These are phyloP conservation scores for Solanum tacnaense DNA, from an alignment of 257 asterid genomes.

Conservation along the genomic window DNA sequence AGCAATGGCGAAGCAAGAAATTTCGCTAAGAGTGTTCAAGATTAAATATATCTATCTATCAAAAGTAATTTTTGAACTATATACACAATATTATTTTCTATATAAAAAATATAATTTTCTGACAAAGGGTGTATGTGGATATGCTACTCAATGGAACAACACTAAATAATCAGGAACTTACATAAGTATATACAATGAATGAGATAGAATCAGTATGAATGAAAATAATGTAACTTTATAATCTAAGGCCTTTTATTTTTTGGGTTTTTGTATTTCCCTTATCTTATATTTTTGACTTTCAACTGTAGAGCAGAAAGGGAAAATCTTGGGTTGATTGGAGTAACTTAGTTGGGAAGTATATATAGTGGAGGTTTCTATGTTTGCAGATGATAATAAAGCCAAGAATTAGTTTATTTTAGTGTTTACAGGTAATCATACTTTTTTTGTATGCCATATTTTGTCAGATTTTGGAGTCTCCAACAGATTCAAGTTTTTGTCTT, in stretches of 20 bases:
- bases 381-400: constrained; percentile 4
- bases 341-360: neutral
- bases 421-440: neutral
- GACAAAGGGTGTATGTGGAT: neutral
- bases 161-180: neutral
- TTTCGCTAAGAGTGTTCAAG: neutral
- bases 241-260: neutral
- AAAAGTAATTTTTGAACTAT: neutral
- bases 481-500: neutral
- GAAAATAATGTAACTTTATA: neutral
- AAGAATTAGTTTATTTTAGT: constrained; percentile 17
- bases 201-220: neutral
- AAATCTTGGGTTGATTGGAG: neutral
- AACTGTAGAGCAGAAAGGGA: neutral
- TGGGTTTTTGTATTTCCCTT: neutral
- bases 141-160: neutral
- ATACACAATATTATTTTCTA: neutral
- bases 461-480: constrained; percentile 11
- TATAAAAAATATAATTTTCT: neutral
- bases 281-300: neutral
- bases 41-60: neutral
- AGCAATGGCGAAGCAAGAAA: neutral
- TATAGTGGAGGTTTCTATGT: neutral
- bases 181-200: neutral
- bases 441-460: constrained; percentile 16